phyloP scores from a whole-genome alignment of 2,329 filamentous ascomycete genomes.

The Trichoderma guizhouense region DNA sequence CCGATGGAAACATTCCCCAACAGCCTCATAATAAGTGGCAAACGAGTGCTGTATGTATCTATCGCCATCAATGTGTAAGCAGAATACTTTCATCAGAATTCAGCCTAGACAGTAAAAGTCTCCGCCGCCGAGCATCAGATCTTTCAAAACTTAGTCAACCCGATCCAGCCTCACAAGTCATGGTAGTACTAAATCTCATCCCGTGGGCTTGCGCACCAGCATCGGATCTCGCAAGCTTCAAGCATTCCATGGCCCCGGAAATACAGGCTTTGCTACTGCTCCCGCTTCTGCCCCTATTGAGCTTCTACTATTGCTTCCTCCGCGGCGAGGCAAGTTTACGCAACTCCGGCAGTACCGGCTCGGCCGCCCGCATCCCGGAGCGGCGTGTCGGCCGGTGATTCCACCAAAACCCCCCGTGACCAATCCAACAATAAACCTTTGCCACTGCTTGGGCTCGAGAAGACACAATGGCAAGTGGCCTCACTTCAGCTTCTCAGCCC shows the following conservation, averaged over 20 bases:
- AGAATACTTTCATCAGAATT: neutral
- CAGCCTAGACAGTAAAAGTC: neutral
- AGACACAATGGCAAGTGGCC: neutral
- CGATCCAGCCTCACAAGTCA: neutral
- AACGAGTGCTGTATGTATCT: neutral
- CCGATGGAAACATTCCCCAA: neutral
- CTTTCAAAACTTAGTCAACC: neutral
- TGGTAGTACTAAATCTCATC: neutral
- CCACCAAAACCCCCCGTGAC: neutral
- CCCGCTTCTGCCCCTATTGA: neutral
- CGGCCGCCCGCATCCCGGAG: neutral
- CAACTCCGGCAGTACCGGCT: conserved; percentile 2
- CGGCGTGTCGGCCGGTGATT: neutral
- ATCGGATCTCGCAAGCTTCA: neutral
- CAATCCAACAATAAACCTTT: neutral
- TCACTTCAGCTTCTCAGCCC: neutral
- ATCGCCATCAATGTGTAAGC: neutral
- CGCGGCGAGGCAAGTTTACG: neutral
- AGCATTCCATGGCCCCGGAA: neutral
- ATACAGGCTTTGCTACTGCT: neutral
- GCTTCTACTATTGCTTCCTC: neutral
- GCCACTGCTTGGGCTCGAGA: neutral
- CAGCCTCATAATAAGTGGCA: neutral
- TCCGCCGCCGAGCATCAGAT: neutral
- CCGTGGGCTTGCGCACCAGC: neutral